Percentiles rank a stretch among this genome's conserved stretches.
phyloP scores from a whole-genome alignment of 495 filamentous ascomycete species.

The Paragyromitra xinjiangensis region DNA sequence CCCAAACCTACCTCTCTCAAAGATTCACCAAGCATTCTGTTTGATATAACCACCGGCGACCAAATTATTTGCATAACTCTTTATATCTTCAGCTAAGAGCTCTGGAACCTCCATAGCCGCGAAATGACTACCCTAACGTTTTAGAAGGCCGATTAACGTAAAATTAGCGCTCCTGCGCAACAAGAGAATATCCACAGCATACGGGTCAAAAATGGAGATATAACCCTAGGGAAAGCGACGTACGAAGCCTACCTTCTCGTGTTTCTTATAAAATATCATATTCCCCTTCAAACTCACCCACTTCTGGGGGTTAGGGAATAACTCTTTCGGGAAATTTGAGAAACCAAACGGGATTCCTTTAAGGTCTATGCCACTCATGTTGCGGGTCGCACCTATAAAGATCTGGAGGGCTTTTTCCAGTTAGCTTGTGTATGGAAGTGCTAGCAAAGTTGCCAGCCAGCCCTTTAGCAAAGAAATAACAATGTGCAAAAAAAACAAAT shows the following conservation, averaged over 20 bases:
- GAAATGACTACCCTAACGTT: slow-evolving; percentile 67
- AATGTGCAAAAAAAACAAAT: neutral
- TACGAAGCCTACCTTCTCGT: slow-evolving; percentile 55
- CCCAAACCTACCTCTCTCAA: neutral
- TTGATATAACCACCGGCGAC: neutral
- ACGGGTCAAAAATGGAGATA: too few relatives aligned
- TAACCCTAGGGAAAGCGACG: neutral
- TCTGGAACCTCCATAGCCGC: slow-evolving; percentile 67
- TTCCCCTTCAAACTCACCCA: slow-evolving; percentile 65
- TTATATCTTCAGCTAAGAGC: slow-evolving; percentile 65
- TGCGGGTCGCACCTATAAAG: slow-evolving; percentile 43
- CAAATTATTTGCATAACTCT: slow-evolving; percentile 63
- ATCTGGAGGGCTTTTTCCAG: slow-evolving; percentile 32
- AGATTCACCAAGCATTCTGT: neutral
- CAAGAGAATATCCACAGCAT: too few relatives aligned
- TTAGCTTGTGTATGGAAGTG: neutral
- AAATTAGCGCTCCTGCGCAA: too few relatives aligned
- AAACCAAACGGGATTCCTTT: slow-evolving; percentile 68
- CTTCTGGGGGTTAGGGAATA: slow-evolving; percentile 62
- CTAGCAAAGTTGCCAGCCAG: neutral
- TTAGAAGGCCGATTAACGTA: neutral
- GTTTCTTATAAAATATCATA: slow-evolving; percentile 63
- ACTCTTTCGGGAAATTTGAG: slow-evolving; percentile 66
- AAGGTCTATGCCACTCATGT: slow-evolving; percentile 59
- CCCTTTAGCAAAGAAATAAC: neutral